Evolutionary conservation across 495 filamentous ascomycete genomes (phyloP).

Genomic region (Penicillium roqueforti): DNA sequence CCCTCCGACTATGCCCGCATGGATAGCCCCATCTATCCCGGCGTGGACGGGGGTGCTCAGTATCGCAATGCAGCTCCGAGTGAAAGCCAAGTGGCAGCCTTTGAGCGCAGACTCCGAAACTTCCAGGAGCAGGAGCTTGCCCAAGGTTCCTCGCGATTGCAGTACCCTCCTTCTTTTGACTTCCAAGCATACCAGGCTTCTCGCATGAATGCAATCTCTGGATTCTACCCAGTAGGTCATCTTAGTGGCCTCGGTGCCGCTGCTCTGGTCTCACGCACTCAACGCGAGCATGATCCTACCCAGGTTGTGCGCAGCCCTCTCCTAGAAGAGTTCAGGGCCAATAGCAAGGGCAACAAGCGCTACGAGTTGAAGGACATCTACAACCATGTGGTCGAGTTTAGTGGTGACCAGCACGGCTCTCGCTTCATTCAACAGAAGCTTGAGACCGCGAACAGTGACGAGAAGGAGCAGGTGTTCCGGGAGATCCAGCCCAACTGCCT

Average conservation of each 20-base stretch:
- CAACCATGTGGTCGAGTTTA: constrained; percentile 86
- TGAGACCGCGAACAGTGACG: constrained; percentile 91
- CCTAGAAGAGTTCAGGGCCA: constrained; percentile 74
- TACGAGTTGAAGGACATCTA: constrained; percentile 93
- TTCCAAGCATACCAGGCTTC: constrained; percentile 33
- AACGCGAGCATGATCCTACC: constrained; percentile 61
- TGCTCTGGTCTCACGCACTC: constrained; percentile 44
- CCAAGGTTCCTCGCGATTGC: constrained; percentile 33
- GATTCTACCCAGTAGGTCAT: constrained; percentile 28
- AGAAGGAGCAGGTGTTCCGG: constrained; percentile 88
- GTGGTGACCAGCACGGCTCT: constrained; percentile 92
- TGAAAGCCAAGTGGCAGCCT: constrained; percentile 36
- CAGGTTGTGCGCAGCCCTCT: constrained; percentile 65
- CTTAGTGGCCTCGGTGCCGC: constrained; percentile 24
- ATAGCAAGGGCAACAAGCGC: constrained; percentile 69
- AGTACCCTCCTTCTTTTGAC: constrained; percentile 40
- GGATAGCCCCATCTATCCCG: constrained; percentile 56
- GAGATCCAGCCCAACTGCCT: constrained; percentile 80
- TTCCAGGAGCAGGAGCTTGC: constrained; percentile 48
- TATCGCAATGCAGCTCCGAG: constrained; percentile 42
- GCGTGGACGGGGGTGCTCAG: constrained; percentile 37
- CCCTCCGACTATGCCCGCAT: constrained; percentile 54
- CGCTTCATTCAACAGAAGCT: constrained; percentile 95
- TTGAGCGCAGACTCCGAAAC: constrained; percentile 49
- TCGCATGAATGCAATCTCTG: constrained; percentile 37